Evolutionary conservation across 2,329 filamentous ascomycete genomes (phyloP).

Genomic region (Ascochyta viciae-villosae): DNA sequence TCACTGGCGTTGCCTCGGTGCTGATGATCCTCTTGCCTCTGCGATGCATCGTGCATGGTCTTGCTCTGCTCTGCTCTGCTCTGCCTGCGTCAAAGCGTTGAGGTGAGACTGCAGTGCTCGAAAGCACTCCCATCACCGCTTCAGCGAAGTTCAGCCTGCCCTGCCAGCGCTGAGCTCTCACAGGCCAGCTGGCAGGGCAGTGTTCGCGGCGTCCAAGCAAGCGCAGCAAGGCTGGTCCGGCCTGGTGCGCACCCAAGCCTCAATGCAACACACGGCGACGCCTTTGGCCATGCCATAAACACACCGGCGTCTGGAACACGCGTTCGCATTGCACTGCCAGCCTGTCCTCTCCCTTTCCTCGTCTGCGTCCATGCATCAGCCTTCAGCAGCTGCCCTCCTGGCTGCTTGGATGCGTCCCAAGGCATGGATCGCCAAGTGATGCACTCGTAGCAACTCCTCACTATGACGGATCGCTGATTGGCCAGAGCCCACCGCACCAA

Average conservation of each 20-base stretch:
- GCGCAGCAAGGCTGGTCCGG: constrained; percentile 20
- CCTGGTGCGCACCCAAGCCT: constrained; percentile 14
- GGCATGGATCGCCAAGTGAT: constrained; percentile 24
- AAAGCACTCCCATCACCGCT: constrained; percentile 15
- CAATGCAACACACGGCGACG: constrained; percentile 36
- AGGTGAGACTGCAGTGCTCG: constrained; percentile 20
- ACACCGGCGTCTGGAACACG: constrained; percentile 20
- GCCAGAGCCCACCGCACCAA: not conserved
- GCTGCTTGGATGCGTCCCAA: constrained; percentile 7
- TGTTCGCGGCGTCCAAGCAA: constrained; percentile 19
- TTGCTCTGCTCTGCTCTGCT: not conserved
- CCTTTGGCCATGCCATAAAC: constrained; percentile 23
- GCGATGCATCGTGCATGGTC: not conserved
- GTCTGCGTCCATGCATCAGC: constrained; percentile 11
- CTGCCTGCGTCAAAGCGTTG: not conserved
- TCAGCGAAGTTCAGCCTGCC: constrained; percentile 10
- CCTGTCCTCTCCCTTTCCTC: constrained; percentile 19
- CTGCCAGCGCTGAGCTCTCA: not conserved
- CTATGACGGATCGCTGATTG: constrained; percentile 20
- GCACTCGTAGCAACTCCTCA: constrained; percentile 18
- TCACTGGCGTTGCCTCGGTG: constrained; percentile 7
- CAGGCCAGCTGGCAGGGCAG: constrained; percentile 16
- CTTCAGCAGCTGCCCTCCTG: constrained; percentile 20
- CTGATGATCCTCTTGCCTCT: not conserved
- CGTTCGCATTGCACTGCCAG: constrained; percentile 22